Conservation (phyloP, 139 green algal species). For the Deuterostichococcus epilithicus region DNA sequence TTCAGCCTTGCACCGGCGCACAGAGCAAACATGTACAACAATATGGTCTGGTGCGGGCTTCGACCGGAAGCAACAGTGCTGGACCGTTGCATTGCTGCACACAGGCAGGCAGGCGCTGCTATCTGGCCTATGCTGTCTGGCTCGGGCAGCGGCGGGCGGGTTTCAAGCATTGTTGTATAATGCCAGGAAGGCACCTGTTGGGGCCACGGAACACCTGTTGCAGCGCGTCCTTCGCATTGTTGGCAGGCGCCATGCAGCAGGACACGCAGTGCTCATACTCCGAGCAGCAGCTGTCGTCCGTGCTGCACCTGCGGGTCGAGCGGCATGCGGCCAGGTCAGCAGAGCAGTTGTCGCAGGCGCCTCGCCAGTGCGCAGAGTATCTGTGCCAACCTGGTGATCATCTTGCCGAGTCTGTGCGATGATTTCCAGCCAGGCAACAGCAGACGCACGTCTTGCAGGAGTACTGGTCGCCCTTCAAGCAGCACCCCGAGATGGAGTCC, state of each 20-base stretch:
- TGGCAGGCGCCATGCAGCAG: conserved; percentile 63
- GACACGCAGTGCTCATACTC: conserved; percentile 77
- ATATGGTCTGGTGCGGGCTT: too few relatives aligned
- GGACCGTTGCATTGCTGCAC: too few relatives aligned
- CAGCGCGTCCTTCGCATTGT: conserved; percentile 32
- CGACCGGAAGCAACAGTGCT: too few relatives aligned
- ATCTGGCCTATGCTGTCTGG: neutral
- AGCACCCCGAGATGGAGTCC: conserved; percentile 61
- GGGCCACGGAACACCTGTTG: conserved; percentile 15
- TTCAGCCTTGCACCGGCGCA: too few relatives aligned
- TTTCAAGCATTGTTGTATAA: neutral
- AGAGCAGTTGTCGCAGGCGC: neutral
- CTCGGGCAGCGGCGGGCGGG: too few relatives aligned
- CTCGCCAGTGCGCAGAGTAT: neutral
- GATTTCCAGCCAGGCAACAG: neutral
- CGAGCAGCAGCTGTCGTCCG: conserved; percentile 62
- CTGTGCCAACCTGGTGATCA: neutral
- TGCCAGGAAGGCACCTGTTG: conserved; percentile 19
- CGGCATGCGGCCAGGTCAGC: neutral
- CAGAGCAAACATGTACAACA: too few relatives aligned
- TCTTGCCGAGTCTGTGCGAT: neutral
- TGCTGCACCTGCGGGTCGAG: conserved; percentile 59
- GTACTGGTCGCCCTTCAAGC: conserved; percentile 42
- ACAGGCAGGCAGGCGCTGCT: neutral
- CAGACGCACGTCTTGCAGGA: conserved; percentile 47